Percentiles rank a stretch among this genome's conserved stretches.
These are phyloP conservation scores for Yueomyces sp. DNA, from an alignment of 1,139 yeast genomes.

Conservation along the genomic window DNA sequence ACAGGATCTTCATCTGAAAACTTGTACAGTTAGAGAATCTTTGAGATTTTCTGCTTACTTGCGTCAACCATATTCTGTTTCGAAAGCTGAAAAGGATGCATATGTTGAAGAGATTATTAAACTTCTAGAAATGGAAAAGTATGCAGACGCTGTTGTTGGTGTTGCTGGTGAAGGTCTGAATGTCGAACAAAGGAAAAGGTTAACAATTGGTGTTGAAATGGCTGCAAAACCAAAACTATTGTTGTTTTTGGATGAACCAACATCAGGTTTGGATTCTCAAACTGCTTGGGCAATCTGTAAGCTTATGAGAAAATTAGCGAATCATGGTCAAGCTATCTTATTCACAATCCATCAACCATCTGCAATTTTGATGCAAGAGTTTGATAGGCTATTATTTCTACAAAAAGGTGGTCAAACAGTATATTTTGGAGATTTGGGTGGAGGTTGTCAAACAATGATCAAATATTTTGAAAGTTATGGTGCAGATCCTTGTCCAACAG, in stretches of 20 bases:
- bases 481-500: slow-evolving; percentile 48
- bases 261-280: slow-evolving; percentile 86
- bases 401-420: slow-evolving; percentile 70
- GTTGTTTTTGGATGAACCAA: slow-evolving; percentile 79
- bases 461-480: slow-evolving; percentile 61
- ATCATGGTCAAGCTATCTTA: slow-evolving; percentile 70
- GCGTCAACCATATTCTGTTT: slow-evolving; percentile 51
- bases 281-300: slow-evolving; percentile 82
- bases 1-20: slow-evolving; percentile 60
- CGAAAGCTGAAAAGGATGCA: slow-evolving; percentile 46
- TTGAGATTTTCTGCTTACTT: slow-evolving; percentile 57
- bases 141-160: slow-evolving; percentile 77
- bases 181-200: slow-evolving; percentile 76
- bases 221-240: slow-evolving; percentile 78
- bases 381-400: slow-evolving; percentile 60
- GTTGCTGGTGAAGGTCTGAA: slow-evolving; percentile 69
- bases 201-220: slow-evolving; percentile 75
- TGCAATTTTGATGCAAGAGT: slow-evolving; percentile 61
- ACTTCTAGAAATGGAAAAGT: slow-evolving; percentile 56
- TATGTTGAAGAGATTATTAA: slow-evolving; percentile 63
- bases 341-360: slow-evolving; percentile 81
- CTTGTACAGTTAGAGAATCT: slow-evolving; percentile 72
- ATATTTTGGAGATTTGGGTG: slow-evolving; percentile 71
- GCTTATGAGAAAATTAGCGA: slow-evolving; percentile 60
- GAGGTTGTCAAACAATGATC: slow-evolving; percentile 44